Evolutionary conservation across 306 rosid genomes (phyloP), one percentile per base, ranked within the genome.

Genomic region (Lagenaria siceraria): DNA sequence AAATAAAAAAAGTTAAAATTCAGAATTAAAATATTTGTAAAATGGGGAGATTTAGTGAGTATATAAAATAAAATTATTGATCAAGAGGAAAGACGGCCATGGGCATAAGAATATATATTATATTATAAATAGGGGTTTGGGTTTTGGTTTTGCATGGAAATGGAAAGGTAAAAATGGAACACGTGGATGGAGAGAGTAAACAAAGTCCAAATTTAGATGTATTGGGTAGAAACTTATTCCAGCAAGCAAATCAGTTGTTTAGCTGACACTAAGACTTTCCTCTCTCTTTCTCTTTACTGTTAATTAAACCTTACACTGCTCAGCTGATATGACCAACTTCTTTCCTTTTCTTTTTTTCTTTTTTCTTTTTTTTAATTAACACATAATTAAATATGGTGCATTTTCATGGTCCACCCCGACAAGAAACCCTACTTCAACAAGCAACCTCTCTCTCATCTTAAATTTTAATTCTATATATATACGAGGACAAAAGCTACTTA

Each of bases 221-320:
- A 88, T 82, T 80, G 80, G 96, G 87, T 90, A 85, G 97, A 92
- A 90, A 90, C 90, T 84, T 92, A 53, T 81, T 71, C 74, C 78
- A 81, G 78, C 68, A 86, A 88, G 88, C 89, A 87, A 92, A 78
- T 84, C 91, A 90, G 90, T 92, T 85, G 92, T 88, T 92, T 87
- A 86, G 87, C 91, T 81, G 85, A 88, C 83, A 78, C 15, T 79
- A 75, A 36, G 85, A 83, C 71, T 65, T 74, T 40, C 55, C 49
- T 63, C 68, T 77, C 78, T 79, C 77, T 53, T 78, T 53, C 81
- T 82, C 79, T 77, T 62, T 66, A 63, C 55, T 48, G 19, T 80
- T 43, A 6, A 61, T 80, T 43, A 6, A 61, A 69, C 54, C 42
- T 35, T 40, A 11, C 54, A 69, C 78, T 75, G 63, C 79, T 75